These are phyloP conservation scores for Solanum pimpinellifolium DNA, from an alignment of 257 asterid species.

Conservation along the genomic window DNA sequence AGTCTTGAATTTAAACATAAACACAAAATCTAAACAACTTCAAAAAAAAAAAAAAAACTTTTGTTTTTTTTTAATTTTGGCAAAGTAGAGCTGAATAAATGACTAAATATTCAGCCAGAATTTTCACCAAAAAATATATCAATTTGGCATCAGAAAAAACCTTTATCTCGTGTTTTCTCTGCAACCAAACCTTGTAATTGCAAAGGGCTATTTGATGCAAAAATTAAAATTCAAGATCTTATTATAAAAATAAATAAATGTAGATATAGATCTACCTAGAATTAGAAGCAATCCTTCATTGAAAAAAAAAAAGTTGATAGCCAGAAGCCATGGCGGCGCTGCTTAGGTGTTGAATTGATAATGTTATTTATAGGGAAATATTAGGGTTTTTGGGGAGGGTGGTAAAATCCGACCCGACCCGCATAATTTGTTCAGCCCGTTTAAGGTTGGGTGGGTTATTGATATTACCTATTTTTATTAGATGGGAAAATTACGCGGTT, in stretches of 20 bases:
- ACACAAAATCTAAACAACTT: neutral
- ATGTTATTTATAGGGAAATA: neutral
- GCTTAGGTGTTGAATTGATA: neutral
- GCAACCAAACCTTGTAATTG: conserved; percentile 33
- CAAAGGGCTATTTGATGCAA: conserved; percentile 66
- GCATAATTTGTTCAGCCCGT: neutral
- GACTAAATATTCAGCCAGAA: conserved; percentile 5
- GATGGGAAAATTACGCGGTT: too few relatives aligned
- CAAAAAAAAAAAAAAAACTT: neutral
- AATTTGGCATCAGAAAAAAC: conserved; percentile 37
- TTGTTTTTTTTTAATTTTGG: conserved; percentile 1
- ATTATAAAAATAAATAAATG: too few relatives aligned
- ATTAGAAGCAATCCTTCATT: neutral
- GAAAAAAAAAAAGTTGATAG: neutral
- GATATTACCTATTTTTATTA: too few relatives aligned
- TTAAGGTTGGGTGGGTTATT: neutral
- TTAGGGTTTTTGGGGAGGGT: neutral
- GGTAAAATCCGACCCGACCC: neutral
- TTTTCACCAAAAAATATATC: conserved; percentile 20
- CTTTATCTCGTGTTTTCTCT: conserved; percentile 56
- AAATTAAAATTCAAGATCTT: neutral
- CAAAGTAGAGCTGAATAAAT: conserved; percentile 13
- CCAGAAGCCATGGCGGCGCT: neutral
- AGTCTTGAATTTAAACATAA: neutral
- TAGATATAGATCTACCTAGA: neutral